Evolutionary conservation across 306 rosid species (phyloP), one percentile per base, ranked within the genome.

Genomic region (Citrullus colocynthis): DNA sequence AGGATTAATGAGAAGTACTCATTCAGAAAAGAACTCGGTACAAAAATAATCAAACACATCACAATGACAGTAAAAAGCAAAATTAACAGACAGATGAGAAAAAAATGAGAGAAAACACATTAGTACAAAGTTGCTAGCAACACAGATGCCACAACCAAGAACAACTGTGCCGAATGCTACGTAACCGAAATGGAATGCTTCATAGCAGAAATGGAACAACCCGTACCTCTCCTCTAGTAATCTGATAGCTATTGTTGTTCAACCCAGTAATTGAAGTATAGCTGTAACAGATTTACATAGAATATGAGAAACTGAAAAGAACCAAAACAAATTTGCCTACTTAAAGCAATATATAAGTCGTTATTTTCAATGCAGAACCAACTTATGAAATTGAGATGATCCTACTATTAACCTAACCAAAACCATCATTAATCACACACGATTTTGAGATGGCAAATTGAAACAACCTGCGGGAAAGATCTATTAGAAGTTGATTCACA

Each of bases 171-270:
- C 42, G 9, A 34, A 34, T 6, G 20, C 44, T 10, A 6, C 4
- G 10, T 16, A 34, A 64, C 0, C 36, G 48, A 21, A 64, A 32
- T 64, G 24, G 9, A 34, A 34, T 6, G 20, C 44, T 10, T 2
- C 8, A 4, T 16, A 34, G 36, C 0, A 64, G 71, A 21, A 64
- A 32, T 64, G 24, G 71, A 64, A 16, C 42, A 41, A 48, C 20
- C 45, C 21, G 18, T 81, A 93, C 97, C 98, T 86, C 88, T 87
- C 98, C 98, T 81, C 98, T 90, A 39, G 90, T 21, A 81, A 91
- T 90, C 82, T 93, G 98, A 86, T 91, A 93, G 79, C 90, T 96
- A 21, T 91, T 93, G 87, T 91, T 93, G 89, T 93, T 93, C 90
- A 93, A 84, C 80, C 98, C 97, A 0, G 88, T 91, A 80, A 91